Evolutionary conservation across 805 yeast genomes (phyloP).

Genomic region (Spathaspora gorwiae): DNA sequence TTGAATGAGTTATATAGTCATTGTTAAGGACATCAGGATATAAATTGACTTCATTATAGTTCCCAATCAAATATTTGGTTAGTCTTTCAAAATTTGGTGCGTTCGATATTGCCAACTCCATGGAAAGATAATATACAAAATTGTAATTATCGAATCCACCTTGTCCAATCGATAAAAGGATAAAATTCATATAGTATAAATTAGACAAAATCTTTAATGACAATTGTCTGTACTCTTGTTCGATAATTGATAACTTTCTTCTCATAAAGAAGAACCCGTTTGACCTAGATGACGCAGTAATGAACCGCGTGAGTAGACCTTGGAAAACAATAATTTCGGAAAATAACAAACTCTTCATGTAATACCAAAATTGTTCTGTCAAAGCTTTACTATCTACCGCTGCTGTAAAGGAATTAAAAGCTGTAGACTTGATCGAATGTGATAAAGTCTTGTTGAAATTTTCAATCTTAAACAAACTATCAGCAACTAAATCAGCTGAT

Average conservation of each 20-base stretch:
- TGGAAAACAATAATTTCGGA: slow-evolving; percentile 48
- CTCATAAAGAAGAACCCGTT: not conserved
- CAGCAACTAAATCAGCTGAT: slow-evolving; percentile 16
- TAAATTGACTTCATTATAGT: slow-evolving; percentile 30
- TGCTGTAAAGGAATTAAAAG: slow-evolving; percentile 12
- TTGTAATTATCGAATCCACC: slow-evolving; percentile 65
- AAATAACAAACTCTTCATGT: slow-evolving; percentile 41
- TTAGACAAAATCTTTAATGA: slow-evolving; percentile 31
- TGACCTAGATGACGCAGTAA: slow-evolving; percentile 7
- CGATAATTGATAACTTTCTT: not conserved
- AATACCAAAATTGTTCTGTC: slow-evolving; percentile 30
- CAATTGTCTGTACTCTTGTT: slow-evolving; percentile 15
- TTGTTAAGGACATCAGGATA: slow-evolving; percentile 21
- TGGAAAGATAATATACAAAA: slow-evolving; percentile 48
- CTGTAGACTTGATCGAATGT: slow-evolving; percentile 11
- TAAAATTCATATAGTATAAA: slow-evolving; percentile 43
- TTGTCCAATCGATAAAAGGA: slow-evolving; percentile 51
- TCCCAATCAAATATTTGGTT: slow-evolving; percentile 29
- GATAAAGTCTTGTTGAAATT: slow-evolving; percentile 24
- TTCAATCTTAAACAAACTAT: slow-evolving; percentile 18
- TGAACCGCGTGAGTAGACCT: slow-evolving; percentile 39
- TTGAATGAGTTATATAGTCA: slow-evolving; percentile 28
- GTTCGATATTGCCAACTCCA: slow-evolving; percentile 34
- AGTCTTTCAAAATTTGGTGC: slow-evolving; percentile 24
- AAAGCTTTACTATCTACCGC: slow-evolving; percentile 1